Evolutionary conservation across 75 land plant species (phyloP).

Genomic region (Adiantum capillusveneris): DNA sequence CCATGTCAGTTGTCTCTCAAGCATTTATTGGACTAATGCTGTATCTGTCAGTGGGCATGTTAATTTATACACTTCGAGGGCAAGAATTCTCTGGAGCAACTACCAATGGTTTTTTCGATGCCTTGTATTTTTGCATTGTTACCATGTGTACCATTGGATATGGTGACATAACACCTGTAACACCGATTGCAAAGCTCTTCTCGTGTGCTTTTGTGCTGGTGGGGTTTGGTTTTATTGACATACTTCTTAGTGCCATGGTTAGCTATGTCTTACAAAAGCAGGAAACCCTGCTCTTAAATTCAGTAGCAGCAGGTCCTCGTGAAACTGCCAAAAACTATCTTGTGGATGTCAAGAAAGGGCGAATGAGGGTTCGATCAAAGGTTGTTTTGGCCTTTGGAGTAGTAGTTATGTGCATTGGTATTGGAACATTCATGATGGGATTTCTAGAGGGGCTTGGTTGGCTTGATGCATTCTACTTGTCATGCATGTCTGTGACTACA

Average conservation of each 20-base stretch:
- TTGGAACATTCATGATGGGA: slow-evolving; percentile 25
- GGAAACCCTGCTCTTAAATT: slow-evolving; percentile 22
- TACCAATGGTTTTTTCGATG: slow-evolving; percentile 10
- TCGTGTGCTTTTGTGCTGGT: slow-evolving; percentile 18
- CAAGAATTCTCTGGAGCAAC: slow-evolving; percentile 13
- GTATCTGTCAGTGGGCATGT: slow-evolving; percentile 15
- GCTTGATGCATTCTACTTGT: slow-evolving; percentile 62
- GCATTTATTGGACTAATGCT: slow-evolving; percentile 20
- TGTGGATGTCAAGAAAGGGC: slow-evolving; percentile 20
- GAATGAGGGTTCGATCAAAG: slow-evolving; percentile 21
- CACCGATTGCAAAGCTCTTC: slow-evolving; percentile 29
- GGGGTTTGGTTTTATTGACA: slow-evolving; percentile 26
- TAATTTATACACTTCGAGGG: slow-evolving; percentile 7
- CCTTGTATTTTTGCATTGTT: slow-evolving; percentile 30
- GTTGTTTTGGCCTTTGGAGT: slow-evolving; percentile 21
- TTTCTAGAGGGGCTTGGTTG: slow-evolving; percentile 38
- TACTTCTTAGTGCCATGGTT: slow-evolving; percentile 28
- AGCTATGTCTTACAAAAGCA: slow-evolving; percentile 27
- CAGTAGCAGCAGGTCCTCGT: slow-evolving; percentile 18
- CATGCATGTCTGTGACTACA: slow-evolving; percentile 76
- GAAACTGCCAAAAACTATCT: slow-evolving; percentile 22
- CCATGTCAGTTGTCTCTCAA: slow-evolving; percentile 1
- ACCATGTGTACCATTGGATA: slow-evolving; percentile 39
- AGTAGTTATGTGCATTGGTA: slow-evolving; percentile 13
- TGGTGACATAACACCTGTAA: slow-evolving; percentile 27